phyloP scores from a whole-genome alignment of 345 rosid genomes.

The Arabis hirsuta region DNA sequence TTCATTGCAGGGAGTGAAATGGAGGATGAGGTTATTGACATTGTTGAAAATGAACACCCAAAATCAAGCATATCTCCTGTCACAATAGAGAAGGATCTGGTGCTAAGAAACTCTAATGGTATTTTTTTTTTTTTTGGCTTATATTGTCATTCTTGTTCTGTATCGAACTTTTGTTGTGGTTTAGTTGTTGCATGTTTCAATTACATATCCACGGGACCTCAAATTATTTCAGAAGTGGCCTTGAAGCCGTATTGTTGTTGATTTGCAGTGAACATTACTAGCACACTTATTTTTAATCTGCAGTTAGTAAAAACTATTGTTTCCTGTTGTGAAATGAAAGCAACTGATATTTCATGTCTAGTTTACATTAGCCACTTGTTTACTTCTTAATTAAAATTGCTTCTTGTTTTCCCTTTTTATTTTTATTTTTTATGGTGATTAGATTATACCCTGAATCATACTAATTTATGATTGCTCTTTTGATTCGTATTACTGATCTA shows the following conservation, averaged over 20 bases:
- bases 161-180: background rate
- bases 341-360: background rate
- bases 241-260: conserved; percentile 5
- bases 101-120: conserved; percentile 64
- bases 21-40: conserved; percentile 72
- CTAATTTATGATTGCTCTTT: conserved; percentile 13
- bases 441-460: background rate
- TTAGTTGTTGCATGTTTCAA: conserved; percentile 11
- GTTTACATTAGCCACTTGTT: conserved; percentile 1
- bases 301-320: background rate
- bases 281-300: background rate
- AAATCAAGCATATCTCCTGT: conserved; percentile 52
- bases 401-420: background rate
- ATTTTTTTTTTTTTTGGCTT: conserved; percentile 15
- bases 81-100: conserved; percentile 60
- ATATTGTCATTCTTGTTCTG: background rate
- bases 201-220: conserved; percentile 1
- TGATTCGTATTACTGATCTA: conserved; percentile 24
- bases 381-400: background rate
- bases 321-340: conserved; percentile 8
- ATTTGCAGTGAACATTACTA: conserved; percentile 1
- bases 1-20: conserved; percentile 59
- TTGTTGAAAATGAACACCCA: conserved; percentile 71
- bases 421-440: background rate
- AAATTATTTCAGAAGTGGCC: conserved; percentile 5